A percentile compares a stretch with the other conserved stretches of the same genome.
These are phyloP conservation scores for Pulveroboletus sp. DNA, from an alignment of 1,284 basidiomycete species.

Conservation along the genomic window DNA sequence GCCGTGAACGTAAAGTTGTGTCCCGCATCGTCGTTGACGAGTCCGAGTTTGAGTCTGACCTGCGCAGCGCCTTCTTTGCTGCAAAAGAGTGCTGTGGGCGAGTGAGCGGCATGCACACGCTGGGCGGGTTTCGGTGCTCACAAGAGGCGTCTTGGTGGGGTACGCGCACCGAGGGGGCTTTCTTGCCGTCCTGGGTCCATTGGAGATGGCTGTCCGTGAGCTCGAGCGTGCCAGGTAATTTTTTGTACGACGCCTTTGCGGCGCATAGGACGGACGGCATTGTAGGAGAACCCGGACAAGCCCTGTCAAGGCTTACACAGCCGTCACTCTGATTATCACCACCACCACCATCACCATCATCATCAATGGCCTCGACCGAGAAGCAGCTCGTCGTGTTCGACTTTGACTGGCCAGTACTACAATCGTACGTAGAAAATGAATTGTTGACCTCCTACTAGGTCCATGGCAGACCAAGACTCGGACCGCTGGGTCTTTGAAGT, in stretches of 20 bases:
- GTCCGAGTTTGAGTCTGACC: slow-evolving; percentile 71
- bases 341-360: slow-evolving; percentile 2
- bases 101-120: neutral
- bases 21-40: slow-evolving; percentile 64
- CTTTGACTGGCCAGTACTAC: slow-evolving; percentile 84
- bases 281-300: slow-evolving; percentile 2
- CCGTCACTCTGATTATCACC: too few species aligned
- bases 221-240: slow-evolving; percentile 67
- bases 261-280: slow-evolving; percentile 59
- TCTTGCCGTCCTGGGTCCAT: slow-evolving; percentile 74
- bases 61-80: slow-evolving; percentile 79
- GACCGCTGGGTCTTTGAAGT: slow-evolving; percentile 97
- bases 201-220: slow-evolving; percentile 66
- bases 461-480: slow-evolving; percentile 92
- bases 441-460: slow-evolving; percentile 51
- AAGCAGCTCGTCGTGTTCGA: slow-evolving; percentile 92
- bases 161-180: slow-evolving; percentile 59
- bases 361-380: slow-evolving; percentile 38
- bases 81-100: slow-evolving; percentile 69
- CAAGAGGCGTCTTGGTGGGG: slow-evolving; percentile 60
- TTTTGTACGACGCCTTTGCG: slow-evolving; percentile 81
- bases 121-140: slow-evolving; percentile 43
- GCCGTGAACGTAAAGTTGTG: slow-evolving; percentile 81
- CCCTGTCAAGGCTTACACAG: slow-evolving; percentile 9
- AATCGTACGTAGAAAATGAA: too few species aligned